phyloP scores from a whole-genome alignment of 176 grass and related monocot species.

The Lolium perenne region DNA sequence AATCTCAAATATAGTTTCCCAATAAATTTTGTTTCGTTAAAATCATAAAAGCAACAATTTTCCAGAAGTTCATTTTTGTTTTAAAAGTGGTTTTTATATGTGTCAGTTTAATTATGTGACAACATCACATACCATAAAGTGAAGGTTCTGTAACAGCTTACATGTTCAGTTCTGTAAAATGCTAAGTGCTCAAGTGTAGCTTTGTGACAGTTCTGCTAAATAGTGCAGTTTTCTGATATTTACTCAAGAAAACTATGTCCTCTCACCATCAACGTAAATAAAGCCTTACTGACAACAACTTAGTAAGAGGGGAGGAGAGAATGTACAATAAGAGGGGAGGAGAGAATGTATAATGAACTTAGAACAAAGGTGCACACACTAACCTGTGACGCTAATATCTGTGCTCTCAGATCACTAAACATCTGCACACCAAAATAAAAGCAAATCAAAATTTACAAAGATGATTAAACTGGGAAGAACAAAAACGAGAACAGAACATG shows the following conservation, averaged over 20 bases:
- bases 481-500: slow-evolving; percentile 16
- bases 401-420: slow-evolving; percentile 83
- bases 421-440: slow-evolving; percentile 62
- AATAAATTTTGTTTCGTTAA: not conserved
- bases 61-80: not conserved
- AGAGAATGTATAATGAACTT: slow-evolving; percentile 36
- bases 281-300: not conserved
- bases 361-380: slow-evolving; percentile 36
- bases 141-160: not conserved
- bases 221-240: not conserved
- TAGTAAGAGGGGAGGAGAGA: slow-evolving; percentile 16
- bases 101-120: not conserved
- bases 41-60: slow-evolving; percentile 1
- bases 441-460: slow-evolving; percentile 30
- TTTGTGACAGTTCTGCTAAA: not conserved
- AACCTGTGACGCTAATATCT: slow-evolving; percentile 98
- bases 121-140: not conserved
- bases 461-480: not conserved
- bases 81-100: not conserved
- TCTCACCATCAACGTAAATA: not conserved
- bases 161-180: not conserved
- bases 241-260: slow-evolving; percentile 14
- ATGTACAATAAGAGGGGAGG: not conserved
- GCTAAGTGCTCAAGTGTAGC: not conserved
- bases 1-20: slow-evolving; percentile 22